A percentile compares a stretch with the other conserved stretches of the same genome.
Evolutionary conservation across 176 grass and related monocot genomes (phyloP).

Genomic region (Panicum miliaceum): DNA sequence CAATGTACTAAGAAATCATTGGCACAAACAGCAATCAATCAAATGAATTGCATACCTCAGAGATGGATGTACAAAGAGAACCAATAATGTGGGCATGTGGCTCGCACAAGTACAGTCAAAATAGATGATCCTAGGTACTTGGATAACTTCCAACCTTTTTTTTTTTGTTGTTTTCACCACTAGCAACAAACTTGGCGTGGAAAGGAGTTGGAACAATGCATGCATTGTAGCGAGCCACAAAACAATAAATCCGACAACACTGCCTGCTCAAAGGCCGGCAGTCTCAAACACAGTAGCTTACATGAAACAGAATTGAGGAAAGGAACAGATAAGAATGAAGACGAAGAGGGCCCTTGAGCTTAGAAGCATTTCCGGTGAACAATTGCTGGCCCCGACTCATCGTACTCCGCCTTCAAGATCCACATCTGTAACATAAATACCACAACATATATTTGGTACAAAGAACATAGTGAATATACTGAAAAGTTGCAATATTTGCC

Average conservation of each 20-base stretch:
- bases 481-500: background rate
- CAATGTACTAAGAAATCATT: background rate
- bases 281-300: conserved; percentile 37
- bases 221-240: background rate
- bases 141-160: background rate
- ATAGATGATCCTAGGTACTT: background rate
- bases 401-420: conserved; percentile 48
- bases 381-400: conserved; percentile 39
- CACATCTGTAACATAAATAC: conserved; percentile 41
- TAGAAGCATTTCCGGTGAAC: conserved; percentile 58
- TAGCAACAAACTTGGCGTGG: conserved; percentile 12
- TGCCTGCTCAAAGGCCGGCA: conserved; percentile 5
- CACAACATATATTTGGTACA: background rate
- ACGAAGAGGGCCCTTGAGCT: background rate
- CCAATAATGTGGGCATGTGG: background rate
- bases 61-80: conserved; percentile 28
- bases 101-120: background rate
- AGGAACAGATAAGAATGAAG: conserved; percentile 5
- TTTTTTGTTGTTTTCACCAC: background rate
- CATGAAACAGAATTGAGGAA: conserved; percentile 27
- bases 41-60: background rate
- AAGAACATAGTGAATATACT: conserved; percentile 2
- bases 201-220: background rate
- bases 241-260: conserved; percentile 31
- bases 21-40: background rate